phyloP scores from a whole-genome alignment of 305 asterid genomes.

The Solanum hybrid region DNA sequence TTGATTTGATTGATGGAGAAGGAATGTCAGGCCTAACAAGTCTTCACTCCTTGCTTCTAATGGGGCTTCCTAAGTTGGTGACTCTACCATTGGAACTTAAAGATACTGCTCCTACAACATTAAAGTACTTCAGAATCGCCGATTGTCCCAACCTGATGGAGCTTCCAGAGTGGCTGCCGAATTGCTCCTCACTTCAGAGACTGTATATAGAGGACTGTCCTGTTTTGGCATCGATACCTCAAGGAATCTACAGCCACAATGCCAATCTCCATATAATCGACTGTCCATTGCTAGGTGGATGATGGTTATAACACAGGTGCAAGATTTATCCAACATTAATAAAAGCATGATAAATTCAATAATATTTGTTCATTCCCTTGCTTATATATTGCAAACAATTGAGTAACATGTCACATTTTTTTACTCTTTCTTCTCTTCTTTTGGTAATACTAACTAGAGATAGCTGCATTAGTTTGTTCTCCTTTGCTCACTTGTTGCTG shows the following conservation, averaged over 20 bases:
- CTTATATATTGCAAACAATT: not conserved
- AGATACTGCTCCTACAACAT: constrained; percentile 20
- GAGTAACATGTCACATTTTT: not conserved
- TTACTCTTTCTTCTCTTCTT: not conserved
- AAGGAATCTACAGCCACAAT: constrained; percentile 9
- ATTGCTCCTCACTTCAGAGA: constrained; percentile 27
- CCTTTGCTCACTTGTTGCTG: not conserved
- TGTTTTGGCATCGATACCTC: constrained; percentile 18
- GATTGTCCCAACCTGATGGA: constrained; percentile 21
- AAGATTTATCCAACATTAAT: not conserved
- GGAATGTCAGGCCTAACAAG: constrained; percentile 27
- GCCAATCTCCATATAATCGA: constrained; percentile 31
- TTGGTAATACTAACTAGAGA: not conserved
- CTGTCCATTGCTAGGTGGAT: constrained; percentile 27
- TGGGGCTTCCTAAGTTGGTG: constrained; percentile 43
- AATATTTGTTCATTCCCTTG: not conserved
- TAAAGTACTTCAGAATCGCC: constrained; percentile 29
- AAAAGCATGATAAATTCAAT: not conserved
- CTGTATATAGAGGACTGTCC: constrained; percentile 42
- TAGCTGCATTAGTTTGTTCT: not conserved
- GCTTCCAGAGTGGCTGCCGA: constrained; percentile 29
- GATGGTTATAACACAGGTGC: constrained; percentile 5
- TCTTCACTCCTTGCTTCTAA: constrained; percentile 36
- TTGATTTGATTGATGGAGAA: constrained; percentile 21
- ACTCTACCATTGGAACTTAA: constrained; percentile 28